These are phyloP conservation scores for Scutellaria minor DNA, from an alignment of 257 asterid species.

Conservation along the genomic window DNA sequence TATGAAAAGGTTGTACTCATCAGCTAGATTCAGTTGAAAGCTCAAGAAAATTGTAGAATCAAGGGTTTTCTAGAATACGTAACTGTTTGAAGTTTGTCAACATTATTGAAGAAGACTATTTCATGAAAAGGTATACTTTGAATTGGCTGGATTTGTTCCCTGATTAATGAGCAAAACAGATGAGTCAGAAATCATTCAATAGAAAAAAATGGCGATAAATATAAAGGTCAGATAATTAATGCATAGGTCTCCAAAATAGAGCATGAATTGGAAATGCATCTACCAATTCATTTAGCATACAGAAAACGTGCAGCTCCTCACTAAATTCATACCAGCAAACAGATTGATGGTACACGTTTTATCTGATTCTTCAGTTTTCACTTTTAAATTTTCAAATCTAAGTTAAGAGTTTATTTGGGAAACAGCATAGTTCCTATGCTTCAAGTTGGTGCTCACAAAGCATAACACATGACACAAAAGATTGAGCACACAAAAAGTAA, in stretches of 20 bases:
- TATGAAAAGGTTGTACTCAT: conserved; percentile 7
- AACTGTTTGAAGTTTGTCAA: conserved; percentile 82
- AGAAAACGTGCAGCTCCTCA: not conserved
- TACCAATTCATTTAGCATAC: conserved; percentile 23
- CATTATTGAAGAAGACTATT: conserved; percentile 71
- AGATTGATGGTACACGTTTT: not conserved
- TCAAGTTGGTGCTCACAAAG: not conserved
- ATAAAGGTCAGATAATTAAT: conserved; percentile 17
- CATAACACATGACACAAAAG: not conserved
- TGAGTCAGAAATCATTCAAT: not conserved
- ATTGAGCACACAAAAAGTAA: conserved; percentile 4
- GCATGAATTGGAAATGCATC: conserved; percentile 2
- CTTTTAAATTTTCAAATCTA: conserved; percentile 3
- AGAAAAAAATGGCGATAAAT: not conserved
- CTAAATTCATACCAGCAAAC: not conserved
- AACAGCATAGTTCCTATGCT: too few relatives aligned
- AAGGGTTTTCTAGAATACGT: conserved; percentile 35
- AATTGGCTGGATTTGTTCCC: conserved; percentile 71
- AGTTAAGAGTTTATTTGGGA: not conserved
- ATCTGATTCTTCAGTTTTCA: conserved; percentile 14
- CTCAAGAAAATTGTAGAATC: conserved; percentile 3
- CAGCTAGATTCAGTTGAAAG: conserved; percentile 10
- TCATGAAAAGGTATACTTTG: conserved; percentile 70
- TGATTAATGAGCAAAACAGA: conserved; percentile 45
- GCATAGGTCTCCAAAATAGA: not conserved